Base-by-base conservation (phyloP, 176 grass and related monocot genomes). In the Oryza glaberrima region DNA sequence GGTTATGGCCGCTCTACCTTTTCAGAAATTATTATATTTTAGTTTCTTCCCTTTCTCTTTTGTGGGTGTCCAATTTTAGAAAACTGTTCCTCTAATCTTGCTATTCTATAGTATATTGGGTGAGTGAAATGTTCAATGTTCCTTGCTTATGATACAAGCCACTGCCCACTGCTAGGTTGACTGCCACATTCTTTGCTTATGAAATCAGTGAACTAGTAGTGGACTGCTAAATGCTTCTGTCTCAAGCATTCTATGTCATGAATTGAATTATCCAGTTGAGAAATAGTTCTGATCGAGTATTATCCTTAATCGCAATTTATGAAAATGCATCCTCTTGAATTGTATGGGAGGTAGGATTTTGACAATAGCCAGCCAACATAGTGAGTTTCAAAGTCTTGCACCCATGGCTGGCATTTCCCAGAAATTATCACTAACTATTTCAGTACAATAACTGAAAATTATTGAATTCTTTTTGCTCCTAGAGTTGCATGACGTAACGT, bases 111-210 rank as follows among this genome's bases (percentile, higher is more conserved):
- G 14, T 68, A 66, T 76, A 54, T 76, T 84, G 73, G n/a, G n/a
- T 68, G 44, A 76, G 17, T 84, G 61, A 76, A 47, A 41, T 84
- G 82, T 70, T 77, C 77, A 38, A 46, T 77, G 34, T 77, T 85
- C 82, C 73, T 84, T 69, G 9, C 74, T 85, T 85, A 85, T 45
- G 83, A 60, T n/a, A 11, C 22, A 77, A 77, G 45, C 69, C 34
- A 85, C 34, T 70, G 23, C 47, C 69, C 34, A 85, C 22, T 60
- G 16, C 47, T 85, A 77, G 45, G 82, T 76, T 76, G 61, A 41
- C 30, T 85, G 74, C 34, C 77, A 61, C 73, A 85, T 16, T 85
- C 74, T 65, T 85, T 56, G 73, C 35, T 17, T 54, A 54, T 77
- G 73, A 77, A 69, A 84, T 52, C 23, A 52, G 71, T 84, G 32